phyloP scores from a whole-genome alignment of 176 grass and related monocot genomes.

The Aegilops longissima region DNA sequence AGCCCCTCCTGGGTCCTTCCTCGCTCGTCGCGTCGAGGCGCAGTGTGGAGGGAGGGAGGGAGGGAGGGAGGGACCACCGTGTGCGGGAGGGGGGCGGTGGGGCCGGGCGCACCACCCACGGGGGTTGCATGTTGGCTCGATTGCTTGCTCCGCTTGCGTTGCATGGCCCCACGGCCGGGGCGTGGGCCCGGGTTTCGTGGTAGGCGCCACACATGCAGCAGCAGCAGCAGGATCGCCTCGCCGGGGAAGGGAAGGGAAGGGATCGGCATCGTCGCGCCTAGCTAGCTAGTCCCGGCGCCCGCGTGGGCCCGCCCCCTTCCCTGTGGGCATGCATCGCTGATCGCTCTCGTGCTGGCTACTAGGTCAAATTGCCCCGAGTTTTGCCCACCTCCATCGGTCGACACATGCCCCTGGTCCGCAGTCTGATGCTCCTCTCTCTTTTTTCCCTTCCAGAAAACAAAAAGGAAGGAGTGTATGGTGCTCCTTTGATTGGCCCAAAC shows the following conservation, averaged over 20 bases:
- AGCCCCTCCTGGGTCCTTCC: no score
- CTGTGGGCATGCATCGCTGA: background rate
- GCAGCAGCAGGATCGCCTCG: background rate
- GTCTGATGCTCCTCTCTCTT: no score
- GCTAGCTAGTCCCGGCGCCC: background rate
- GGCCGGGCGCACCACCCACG: constrained; percentile 12
- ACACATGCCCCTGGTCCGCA: background rate
- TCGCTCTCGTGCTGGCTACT: background rate
- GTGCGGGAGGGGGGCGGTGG: background rate
- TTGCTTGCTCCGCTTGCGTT: constrained; percentile 5
- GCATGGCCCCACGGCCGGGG: background rate
- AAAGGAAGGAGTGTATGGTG: no score
- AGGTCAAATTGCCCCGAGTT: background rate
- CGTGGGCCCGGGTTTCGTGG: background rate
- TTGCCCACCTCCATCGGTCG: background rate
- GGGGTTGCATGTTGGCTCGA: constrained; percentile 34
- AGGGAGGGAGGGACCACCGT: background rate
- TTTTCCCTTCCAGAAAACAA: no score
- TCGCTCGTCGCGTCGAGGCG: no score
- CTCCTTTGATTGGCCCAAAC: no score
- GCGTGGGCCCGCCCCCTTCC: background rate
- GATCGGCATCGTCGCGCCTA: background rate
- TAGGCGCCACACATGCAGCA: constrained; percentile 30
- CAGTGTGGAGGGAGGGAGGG: background rate
- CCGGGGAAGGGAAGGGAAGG: background rate